Evolutionary conservation across 805 yeast species (phyloP), one percentile per base, ranked within the genome.

Genomic region (Metschnikowia arizonensis): DNA sequence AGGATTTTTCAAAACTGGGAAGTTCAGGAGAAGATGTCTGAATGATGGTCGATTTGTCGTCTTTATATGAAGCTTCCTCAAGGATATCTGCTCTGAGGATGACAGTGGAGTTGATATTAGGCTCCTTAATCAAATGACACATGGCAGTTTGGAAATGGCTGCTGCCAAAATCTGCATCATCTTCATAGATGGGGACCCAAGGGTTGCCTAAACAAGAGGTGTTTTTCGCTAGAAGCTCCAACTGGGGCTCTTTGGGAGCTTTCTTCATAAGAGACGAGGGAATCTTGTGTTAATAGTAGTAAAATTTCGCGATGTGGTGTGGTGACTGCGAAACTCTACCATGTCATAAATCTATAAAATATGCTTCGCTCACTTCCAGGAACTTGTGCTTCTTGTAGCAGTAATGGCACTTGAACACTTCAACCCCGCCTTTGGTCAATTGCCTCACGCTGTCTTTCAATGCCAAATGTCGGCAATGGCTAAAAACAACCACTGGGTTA

Each of bases 21-120:
- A 70, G 66, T 30, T 62, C 63, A 0, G 76, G 76, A 3, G 33
- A 36, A 6, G 37, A 36, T 6, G 32, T 26, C 3, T 18, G 46
- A 7, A 33, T 34, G 17, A 41, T 62, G 3, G 68, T 67, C 7
- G 63, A 56, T 5, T 57, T 63, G 0, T 67, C 61, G 18, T 64
- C 72, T 17, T n/a, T 26, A 56, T 70, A 79, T 5, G 57, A 63
- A 45, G 66, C 67, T 53, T 81, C 84, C 35, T 71, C 69, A 37
- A 86, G 60, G 19, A 89, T 79, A 64, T 91, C 97, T 0, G 97
- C 95, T 53, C 98, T 70, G 64, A 91, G 69, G 28, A 90, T 85
- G 29, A 88, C 93, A 0, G 97, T 85, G 9, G 97, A 90, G 65
- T 90, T 91, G 65, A 88, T 85, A 60, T 89, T 86, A 14, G 97